Percentiles rank a stretch among this genome's conserved stretches.
Conservation (phyloP, 1,284 basidiomycete genomes). For the Cutaneotrichosporon cyanovorans region DNA sequence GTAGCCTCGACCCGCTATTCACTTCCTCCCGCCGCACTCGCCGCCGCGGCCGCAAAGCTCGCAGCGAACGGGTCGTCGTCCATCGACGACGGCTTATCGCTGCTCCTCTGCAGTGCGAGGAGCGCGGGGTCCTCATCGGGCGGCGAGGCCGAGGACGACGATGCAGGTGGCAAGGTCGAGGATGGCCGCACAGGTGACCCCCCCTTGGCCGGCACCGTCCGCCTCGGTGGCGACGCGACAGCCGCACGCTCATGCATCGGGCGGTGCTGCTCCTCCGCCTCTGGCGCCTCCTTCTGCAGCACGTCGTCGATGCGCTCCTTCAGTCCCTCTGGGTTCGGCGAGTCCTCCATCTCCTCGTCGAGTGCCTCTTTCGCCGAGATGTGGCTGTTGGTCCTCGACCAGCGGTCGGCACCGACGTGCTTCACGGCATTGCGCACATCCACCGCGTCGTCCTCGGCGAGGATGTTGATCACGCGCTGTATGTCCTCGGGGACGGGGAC, state of each 20-base stretch:
- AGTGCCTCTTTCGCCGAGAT: not conserved
- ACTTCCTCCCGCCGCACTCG: too few relatives aligned
- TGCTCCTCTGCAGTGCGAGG: not conserved
- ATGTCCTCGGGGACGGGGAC: conserved; percentile 24
- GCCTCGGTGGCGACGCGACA: not conserved
- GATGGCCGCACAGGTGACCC: too few relatives aligned
- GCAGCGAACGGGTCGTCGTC: conserved; percentile 4
- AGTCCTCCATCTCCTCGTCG: conserved; percentile 51
- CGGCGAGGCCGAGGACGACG: too few relatives aligned
- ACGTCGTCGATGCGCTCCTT: conserved; percentile 66
- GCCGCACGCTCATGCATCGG: conserved; percentile 3
- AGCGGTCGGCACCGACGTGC: conserved; percentile 23
- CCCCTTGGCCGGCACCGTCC: too few relatives aligned
- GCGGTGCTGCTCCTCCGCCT: not conserved
- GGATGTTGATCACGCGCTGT: conserved; percentile 18
- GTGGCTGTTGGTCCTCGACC: conserved; percentile 2
- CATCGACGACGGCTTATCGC: too few relatives aligned
- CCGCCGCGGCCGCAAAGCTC: conserved; percentile 1
- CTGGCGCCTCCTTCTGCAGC: conserved; percentile 3
- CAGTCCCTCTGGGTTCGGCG: conserved; percentile 67
- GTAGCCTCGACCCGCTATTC: too few relatives aligned
- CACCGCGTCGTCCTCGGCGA: conserved; percentile 30
- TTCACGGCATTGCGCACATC: conserved; percentile 36
- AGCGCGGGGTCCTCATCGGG: not conserved
- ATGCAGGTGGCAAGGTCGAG: too few relatives aligned